phyloP scores from a whole-genome alignment of 2,329 filamentous ascomycete genomes.

The Volutella citrinella region DNA sequence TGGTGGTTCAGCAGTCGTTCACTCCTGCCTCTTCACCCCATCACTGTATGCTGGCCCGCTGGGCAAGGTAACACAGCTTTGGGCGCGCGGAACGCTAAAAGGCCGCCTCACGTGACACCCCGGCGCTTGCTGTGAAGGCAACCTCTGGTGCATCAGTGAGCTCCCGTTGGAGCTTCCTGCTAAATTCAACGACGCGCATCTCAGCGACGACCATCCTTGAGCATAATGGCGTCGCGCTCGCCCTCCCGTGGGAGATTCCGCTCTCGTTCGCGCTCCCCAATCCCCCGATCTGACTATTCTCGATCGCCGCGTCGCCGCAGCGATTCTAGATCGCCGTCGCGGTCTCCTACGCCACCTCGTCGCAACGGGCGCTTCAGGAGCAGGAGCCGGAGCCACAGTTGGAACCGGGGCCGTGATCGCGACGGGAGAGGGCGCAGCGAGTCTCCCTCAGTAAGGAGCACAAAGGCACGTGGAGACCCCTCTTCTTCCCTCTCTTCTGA shows the following conservation, averaged over 20 bases:
- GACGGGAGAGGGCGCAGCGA: constrained; percentile 35
- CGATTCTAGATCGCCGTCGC: constrained; percentile 33
- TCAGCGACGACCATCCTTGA: constrained; percentile 1
- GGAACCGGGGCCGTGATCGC: constrained; percentile 30
- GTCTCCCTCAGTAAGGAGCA: constrained; percentile 42
- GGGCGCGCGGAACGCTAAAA: too few relatives aligned
- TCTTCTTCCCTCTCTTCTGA: background rate
- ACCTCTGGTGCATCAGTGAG: too few relatives aligned
- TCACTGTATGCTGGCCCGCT: too few relatives aligned
- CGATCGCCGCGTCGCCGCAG: constrained; percentile 26
- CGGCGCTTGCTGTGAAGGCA: too few relatives aligned
- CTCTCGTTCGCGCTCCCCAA: constrained; percentile 34
- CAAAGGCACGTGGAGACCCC: constrained; percentile 43
- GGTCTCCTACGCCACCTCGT: constrained; percentile 29
- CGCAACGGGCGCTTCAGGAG: constrained; percentile 33
- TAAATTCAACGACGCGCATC: constrained; percentile 6
- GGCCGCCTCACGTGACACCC: too few relatives aligned
- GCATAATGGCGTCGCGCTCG: constrained; percentile 28
- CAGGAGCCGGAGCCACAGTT: constrained; percentile 25
- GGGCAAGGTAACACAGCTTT: too few relatives aligned
- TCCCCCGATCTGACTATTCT: constrained; percentile 18
- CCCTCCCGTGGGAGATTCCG: constrained; percentile 31
- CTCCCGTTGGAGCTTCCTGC: background rate
- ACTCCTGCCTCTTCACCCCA: too few relatives aligned
- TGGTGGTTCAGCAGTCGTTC: too few relatives aligned